Percentiles rank a stretch among this genome's conserved stretches.
These are phyloP conservation scores for Aspergillus novoparasiticus DNA, from an alignment of 2,329 filamentous ascomycete genomes.

Conservation along the genomic window DNA sequence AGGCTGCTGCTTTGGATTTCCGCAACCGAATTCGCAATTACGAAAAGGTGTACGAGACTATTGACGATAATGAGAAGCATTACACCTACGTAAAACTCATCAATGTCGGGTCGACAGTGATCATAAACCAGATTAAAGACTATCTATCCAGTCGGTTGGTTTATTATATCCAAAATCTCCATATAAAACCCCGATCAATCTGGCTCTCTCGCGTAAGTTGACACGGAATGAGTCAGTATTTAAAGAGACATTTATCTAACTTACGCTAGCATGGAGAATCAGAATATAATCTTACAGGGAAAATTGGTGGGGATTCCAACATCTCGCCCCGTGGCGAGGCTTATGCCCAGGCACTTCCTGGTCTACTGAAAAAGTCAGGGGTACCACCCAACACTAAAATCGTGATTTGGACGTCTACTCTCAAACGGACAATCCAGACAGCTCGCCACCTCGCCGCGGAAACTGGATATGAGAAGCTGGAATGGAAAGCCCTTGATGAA, in stretches of 20 bases:
- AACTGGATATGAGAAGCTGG: slow-evolving; percentile 79
- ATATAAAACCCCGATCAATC: slow-evolving; percentile 94
- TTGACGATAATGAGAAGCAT: slow-evolving; percentile 83
- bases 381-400: slow-evolving; percentile 68
- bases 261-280: slow-evolving; percentile 82
- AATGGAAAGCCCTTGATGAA: slow-evolving; percentile 98
- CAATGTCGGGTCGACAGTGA: slow-evolving; percentile 91
- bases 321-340: slow-evolving; percentile 83
- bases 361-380: slow-evolving; percentile 81
- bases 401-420: slow-evolving; percentile 74
- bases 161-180: slow-evolving; percentile 97
- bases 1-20: slow-evolving; percentile 87
- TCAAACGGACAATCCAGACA: slow-evolving; percentile 87
- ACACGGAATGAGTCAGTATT: background rate
- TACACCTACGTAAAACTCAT: slow-evolving; percentile 97
- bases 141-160: slow-evolving; percentile 95
- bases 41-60: slow-evolving; percentile 93
- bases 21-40: slow-evolving; percentile 94
- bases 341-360: slow-evolving; percentile 83
- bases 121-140: slow-evolving; percentile 97
- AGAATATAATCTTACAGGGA: slow-evolving; percentile 82
- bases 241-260: slow-evolving; percentile 16
- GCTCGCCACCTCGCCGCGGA: slow-evolving; percentile 76
- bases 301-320: slow-evolving; percentile 89
- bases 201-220: slow-evolving; percentile 85